Percentiles rank a stretch among this genome's conserved stretches.
These are phyloP conservation scores for Blastocystis sp. DNA, from an alignment of 352 stramenopile genomes.

Conservation along the genomic window DNA sequence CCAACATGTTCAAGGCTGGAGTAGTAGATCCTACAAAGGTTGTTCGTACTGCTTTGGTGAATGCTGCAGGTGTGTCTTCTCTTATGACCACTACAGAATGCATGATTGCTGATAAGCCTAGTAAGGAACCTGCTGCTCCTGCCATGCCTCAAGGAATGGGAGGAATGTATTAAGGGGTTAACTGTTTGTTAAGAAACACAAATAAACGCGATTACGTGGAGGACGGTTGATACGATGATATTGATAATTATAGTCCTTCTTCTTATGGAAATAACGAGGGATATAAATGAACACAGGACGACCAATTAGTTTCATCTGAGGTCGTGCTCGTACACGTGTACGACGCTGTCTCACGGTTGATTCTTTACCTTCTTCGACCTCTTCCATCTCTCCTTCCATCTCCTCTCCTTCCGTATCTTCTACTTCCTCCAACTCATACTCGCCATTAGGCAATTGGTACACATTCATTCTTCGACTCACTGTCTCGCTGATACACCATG, in stretches of 20 bases:
- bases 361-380: too few relatives aligned
- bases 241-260: neutral
- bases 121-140: neutral
- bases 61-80: constrained; percentile 93
- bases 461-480: neutral
- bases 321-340: neutral
- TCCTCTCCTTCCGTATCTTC: neutral
- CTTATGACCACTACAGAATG: constrained; percentile 99
- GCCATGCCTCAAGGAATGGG: constrained; percentile 38
- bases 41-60: constrained; percentile 90
- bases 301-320: constrained; percentile 49
- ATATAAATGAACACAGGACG: constrained; percentile 53
- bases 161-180: constrained; percentile 17
- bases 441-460: constrained; percentile 18
- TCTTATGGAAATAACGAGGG: constrained; percentile 50
- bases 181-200: neutral
- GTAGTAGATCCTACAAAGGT: constrained; percentile 91
- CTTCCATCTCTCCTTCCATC: neutral
- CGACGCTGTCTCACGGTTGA: neutral
- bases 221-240: neutral
- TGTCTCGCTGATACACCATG: neutral
- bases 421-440: constrained; percentile 53
- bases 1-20: constrained; percentile 91
- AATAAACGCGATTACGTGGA: neutral
- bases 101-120: constrained; percentile 73